A percentile compares a stretch with the other conserved stretches of the same genome.
These are phyloP conservation scores for Przewalskia tangutica DNA, from an alignment of 257 asterid genomes.

Conservation along the genomic window DNA sequence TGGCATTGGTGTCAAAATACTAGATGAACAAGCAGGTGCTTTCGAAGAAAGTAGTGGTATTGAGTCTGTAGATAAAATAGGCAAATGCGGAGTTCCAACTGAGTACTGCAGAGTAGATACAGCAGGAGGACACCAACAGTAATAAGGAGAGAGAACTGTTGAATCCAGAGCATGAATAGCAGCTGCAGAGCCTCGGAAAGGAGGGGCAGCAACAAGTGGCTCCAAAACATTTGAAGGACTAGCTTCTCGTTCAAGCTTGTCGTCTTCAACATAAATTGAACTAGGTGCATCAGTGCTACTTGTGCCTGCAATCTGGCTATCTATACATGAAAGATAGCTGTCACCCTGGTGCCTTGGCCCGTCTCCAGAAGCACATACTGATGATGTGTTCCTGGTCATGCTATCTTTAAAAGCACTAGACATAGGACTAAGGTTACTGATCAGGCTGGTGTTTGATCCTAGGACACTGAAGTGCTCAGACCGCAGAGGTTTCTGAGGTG, in stretches of 20 bases:
- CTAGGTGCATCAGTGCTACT: conserved; percentile 19
- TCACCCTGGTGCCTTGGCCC: conserved; percentile 47
- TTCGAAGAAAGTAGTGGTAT: conserved; percentile 56
- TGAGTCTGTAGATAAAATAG: conserved; percentile 33
- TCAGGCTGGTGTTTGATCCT: conserved; percentile 39
- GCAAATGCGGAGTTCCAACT: conserved; percentile 25
- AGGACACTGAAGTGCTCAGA: conserved; percentile 31
- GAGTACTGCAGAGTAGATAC: conserved; percentile 40
- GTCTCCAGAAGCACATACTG: conserved; percentile 41
- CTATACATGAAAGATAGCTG: conserved; percentile 21
- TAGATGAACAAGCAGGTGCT: conserved; percentile 38
- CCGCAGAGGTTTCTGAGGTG: conserved; percentile 34
- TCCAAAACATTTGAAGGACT: conserved; percentile 34
- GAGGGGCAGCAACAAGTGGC: conserved; percentile 18
- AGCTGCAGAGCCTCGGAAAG: conserved; percentile 25
- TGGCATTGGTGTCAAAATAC: conserved; percentile 28
- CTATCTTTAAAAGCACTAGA: conserved; percentile 57
- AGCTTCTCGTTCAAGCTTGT: conserved; percentile 23
- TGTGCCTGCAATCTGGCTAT: conserved; percentile 22
- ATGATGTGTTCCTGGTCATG: conserved; percentile 35
- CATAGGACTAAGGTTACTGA: conserved; percentile 55
- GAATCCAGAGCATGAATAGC: conserved; percentile 31
- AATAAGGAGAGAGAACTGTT: conserved; percentile 53
- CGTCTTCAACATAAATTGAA: conserved; percentile 22
- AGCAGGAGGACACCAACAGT: conserved; percentile 89